Conservation (phyloP, 108 stramenopile genomes). For the Halocafeteria seosinensis region DNA sequence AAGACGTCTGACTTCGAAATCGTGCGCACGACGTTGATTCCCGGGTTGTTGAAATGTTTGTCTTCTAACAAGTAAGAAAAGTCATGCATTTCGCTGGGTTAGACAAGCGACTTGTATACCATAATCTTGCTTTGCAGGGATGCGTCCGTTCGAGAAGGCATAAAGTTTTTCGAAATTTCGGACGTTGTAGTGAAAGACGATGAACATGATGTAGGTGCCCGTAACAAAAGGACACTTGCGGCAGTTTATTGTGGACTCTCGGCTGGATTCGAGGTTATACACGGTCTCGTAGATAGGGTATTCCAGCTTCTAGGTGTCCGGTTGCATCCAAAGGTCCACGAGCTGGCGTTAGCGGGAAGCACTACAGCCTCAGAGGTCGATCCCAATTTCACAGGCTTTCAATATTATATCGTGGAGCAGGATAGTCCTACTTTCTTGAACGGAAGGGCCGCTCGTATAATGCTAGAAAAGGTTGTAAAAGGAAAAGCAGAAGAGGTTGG, state of each 20-base stretch:
- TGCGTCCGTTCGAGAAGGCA: slow-evolving; percentile 52
- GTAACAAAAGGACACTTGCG: slow-evolving; percentile 60
- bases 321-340: slow-evolving; percentile 52
- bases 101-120: too few relatives aligned
- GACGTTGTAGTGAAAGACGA: slow-evolving; percentile 80
- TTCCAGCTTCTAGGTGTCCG: slow-evolving; percentile 77
- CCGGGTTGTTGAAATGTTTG: slow-evolving; percentile 79
- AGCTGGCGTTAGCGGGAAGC: slow-evolving; percentile 42
- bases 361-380: slow-evolving; percentile 8
- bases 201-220: slow-evolving; percentile 73
- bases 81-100: too few relatives aligned
- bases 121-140: too few relatives aligned
- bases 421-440: slow-evolving; percentile 69
- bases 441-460: slow-evolving; percentile 73
- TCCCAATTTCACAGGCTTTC: not conserved
- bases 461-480: slow-evolving; percentile 27
- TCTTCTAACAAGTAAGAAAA: slow-evolving; percentile 59
- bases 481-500: slow-evolving; percentile 14
- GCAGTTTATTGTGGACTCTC: slow-evolving; percentile 79
- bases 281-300: slow-evolving; percentile 85
- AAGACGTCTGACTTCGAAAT: slow-evolving; percentile 90
- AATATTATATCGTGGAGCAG: slow-evolving; percentile 16
- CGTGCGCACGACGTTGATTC: slow-evolving; percentile 79
- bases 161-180: slow-evolving; percentile 78
- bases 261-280: slow-evolving; percentile 91